Evolutionary conservation across 2,329 filamentous ascomycete genomes (phyloP), one percentile per base, ranked within the genome.

Genomic region (Neofusicoccum laricinum): DNA sequence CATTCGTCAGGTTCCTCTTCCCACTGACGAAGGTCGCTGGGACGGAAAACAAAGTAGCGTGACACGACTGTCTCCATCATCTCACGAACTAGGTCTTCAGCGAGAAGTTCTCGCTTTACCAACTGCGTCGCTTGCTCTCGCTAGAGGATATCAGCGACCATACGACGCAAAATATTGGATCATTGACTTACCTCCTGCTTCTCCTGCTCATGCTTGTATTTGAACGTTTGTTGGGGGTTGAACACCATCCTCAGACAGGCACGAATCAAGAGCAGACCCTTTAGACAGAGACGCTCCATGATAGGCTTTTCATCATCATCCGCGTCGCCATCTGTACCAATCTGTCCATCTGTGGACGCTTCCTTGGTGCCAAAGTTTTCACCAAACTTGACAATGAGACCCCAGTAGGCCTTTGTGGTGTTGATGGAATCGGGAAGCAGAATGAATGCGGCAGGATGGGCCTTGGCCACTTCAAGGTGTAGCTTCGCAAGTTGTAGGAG

Each of bases 1-100:
- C 95, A 99, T 62, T 96, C 93, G 75, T 99, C 92, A 0, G 94
- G 92, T 65, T 97, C 93, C 72, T 96, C 90, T 73, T 96, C 90
- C 95, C 95, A 99, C 65, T 92, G 90, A 67, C 92, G 88, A 0
- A 98, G 85, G 76, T 99, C 95, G 59, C 88, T 87, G 65, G 90
- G 86, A 38, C 92, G 87, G 75, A 98, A 95, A 41, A 95, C 85
- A 74, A 99, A 95, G 69, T 97, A 92, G 70, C 90, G 89, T 0
- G 90, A 92, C 59, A 99, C 91, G 64, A 97, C 87, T 12, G 89
- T 83, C 68, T 95, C 92, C 74, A 95, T 92, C 69, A 96, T 89
- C 68, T 93, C 87, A 15, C 90, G 82, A 2, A 97, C 88, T 65
- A 97, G 86, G 0, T 90, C 85, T 40, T 91, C 84, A 4, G 88